Evolutionary conservation across 305 asterid genomes (phyloP), one percentile per base, ranked within the genome.

Genomic region (Euphrasia arctica): DNA sequence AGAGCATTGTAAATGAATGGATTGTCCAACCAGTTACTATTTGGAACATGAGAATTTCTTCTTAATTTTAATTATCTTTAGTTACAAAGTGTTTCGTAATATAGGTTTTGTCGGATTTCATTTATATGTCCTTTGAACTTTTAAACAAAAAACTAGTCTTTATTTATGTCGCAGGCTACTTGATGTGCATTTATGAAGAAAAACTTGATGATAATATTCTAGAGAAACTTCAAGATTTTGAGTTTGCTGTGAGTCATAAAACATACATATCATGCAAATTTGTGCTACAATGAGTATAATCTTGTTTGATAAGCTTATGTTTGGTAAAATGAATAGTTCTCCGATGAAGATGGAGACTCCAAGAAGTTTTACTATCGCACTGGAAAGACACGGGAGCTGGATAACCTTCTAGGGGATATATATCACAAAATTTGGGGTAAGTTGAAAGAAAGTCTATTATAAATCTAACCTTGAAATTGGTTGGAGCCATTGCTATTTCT

Each of bases 341-440:
- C 87, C 6, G 91, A 92, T 52, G 96, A 85, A 81, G 96, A 85
- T 75, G 86, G 77, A 74, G 89, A 85, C 72, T 76, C 82, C 58
- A 85, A 82, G 85, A 92, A 81, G 73, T 87, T 84, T 74, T 92
- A 78, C 80, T 92, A 92, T 77, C 93, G 88, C 77, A 85, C 96
- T 62, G 85, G 79, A 47, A 92, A 87, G 87, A 92, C 98, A 65
- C 79, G 84, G 72, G 98, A 92, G 65, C 71, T 92, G 74, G 98
- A 92, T 81, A 73, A 82, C 77, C 87, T 89, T 75, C 85, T 89
- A 0, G 98, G 98, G 71, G 98, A 92, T 84, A 78, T 92, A 70
- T 92, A 87, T 83, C 96, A 92, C 74, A 92, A 89, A 79, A 92
- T 89, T 71, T 67, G 90, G 75, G 98, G 98, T 89, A 75, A 64